Conservation (phyloP, 2,329 filamentous ascomycete species). For the Scedosporium dehoogii region DNA sequence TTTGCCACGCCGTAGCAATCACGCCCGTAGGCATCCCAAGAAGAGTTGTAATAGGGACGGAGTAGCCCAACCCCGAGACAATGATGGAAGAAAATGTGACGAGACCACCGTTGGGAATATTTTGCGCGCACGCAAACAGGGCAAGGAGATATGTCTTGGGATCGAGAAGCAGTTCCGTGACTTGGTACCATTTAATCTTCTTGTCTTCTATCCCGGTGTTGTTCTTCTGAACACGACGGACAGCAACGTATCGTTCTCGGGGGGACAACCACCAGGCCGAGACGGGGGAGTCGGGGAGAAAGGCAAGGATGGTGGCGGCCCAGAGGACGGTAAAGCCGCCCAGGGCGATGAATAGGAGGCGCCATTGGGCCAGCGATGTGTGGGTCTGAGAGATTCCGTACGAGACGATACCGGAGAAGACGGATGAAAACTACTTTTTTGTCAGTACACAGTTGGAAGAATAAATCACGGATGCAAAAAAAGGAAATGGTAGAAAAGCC, state of each 20-base stretch:
- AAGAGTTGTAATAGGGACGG: not conserved
- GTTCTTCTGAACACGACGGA: conserved; percentile 46
- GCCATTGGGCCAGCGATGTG: conserved; percentile 37
- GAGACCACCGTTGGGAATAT: conserved; percentile 35
- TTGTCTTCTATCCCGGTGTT: conserved; percentile 37
- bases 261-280: conserved; percentile 14
- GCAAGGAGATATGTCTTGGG: conserved; percentile 50
- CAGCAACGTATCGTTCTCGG: conserved; percentile 29
- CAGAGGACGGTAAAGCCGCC: conserved; percentile 41
- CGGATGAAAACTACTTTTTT: conserved; percentile 18
- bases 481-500: too few species aligned
- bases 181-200: conserved; percentile 33
- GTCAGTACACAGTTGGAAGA: too few species aligned
- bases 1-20: not conserved
- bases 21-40: not conserved
- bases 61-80: not conserved
- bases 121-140: conserved; percentile 32
- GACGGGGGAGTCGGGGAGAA: conserved; percentile 33
- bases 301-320: conserved; percentile 34
- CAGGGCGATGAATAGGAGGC: conserved; percentile 48
- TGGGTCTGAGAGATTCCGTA: conserved; percentile 47
- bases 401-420: conserved; percentile 38
- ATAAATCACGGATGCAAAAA: too few species aligned
- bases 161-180: conserved; percentile 35
- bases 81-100: conserved; percentile 14